Conservation (phyloP, 345 rosid genomes). For the Citrus sp. region DNA sequence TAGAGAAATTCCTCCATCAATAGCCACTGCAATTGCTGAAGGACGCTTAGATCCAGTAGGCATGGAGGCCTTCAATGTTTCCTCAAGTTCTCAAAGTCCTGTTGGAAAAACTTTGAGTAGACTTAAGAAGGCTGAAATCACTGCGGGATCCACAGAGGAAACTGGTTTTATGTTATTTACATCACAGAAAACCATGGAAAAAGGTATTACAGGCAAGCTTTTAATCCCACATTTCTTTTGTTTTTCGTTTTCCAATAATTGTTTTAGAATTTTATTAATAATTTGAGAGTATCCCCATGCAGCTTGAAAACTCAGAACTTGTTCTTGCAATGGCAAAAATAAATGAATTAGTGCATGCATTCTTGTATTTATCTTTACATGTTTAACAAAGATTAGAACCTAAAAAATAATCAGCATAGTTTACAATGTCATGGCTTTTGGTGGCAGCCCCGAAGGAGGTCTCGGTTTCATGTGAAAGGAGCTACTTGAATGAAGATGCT, state of each 20-base stretch:
- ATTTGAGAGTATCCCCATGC: too few species aligned
- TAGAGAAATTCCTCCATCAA: slow-evolving; percentile 72
- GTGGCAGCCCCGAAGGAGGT: slow-evolving; percentile 27
- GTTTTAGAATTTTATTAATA: neutral
- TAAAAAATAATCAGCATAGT: neutral
- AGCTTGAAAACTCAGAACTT: neutral
- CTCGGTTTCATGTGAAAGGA: slow-evolving; percentile 29
- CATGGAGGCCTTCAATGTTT: slow-evolving; percentile 65
- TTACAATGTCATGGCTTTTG: neutral
- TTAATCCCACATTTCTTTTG: neutral
- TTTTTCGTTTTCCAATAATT: neutral
- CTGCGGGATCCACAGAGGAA: slow-evolving; percentile 11
- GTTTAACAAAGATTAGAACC: too few species aligned
- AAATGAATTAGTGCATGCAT: neutral
- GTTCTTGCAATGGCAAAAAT: neutral
- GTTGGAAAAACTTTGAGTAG: slow-evolving; percentile 15
- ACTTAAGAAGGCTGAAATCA: slow-evolving; percentile 27
- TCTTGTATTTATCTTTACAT: neutral
- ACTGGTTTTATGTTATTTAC: slow-evolving; percentile 29
- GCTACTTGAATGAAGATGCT: slow-evolving; percentile 40
- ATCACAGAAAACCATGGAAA: slow-evolving; percentile 24
- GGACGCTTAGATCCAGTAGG: slow-evolving; percentile 63
- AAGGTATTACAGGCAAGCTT: slow-evolving; percentile 30
- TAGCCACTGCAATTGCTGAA: slow-evolving; percentile 72
- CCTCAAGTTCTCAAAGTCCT: slow-evolving; percentile 19